phyloP scores from a whole-genome alignment of 768 basidiomycete species.

The Russula emetica region DNA sequence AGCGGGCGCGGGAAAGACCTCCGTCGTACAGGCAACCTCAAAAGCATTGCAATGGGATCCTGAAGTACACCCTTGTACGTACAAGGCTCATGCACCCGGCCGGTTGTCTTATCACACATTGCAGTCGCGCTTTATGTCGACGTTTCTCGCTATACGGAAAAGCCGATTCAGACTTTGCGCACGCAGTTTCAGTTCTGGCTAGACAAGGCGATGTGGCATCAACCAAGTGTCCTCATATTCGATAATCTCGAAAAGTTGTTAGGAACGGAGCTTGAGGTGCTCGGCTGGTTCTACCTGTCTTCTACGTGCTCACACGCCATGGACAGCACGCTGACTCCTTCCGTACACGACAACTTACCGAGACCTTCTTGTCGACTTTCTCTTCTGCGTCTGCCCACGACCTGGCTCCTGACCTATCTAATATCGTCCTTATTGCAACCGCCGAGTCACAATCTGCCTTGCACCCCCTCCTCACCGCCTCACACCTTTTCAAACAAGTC shows the following conservation, averaged over 20 bases:
- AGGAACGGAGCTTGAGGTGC: conserved; percentile 77
- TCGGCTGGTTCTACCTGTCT: conserved; percentile 28
- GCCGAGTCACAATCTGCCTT: conserved; percentile 62
- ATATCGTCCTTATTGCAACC: conserved; percentile 72
- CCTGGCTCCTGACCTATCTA: conserved; percentile 53
- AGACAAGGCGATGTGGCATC: conserved; percentile 69
- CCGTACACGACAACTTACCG: conserved; percentile 71
- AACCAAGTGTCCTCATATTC: conserved; percentile 76
- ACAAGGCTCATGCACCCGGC: background rate
- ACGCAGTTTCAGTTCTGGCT: conserved; percentile 70
- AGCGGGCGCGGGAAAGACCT: conserved; percentile 79
- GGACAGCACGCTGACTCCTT: conserved; percentile 80
- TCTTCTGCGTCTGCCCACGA: conserved; percentile 48
- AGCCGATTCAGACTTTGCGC: conserved; percentile 61
- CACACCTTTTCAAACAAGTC: conserved; percentile 79
- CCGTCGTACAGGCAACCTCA: conserved; percentile 60
- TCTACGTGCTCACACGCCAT: background rate
- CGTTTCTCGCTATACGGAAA: conserved; percentile 58
- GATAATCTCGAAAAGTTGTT: conserved; percentile 86
- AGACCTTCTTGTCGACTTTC: conserved; percentile 67
- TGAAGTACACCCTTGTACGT: conserved; percentile 62
- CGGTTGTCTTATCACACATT: conserved; percentile 13
- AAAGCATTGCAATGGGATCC: conserved; percentile 57
- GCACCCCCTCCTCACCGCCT: conserved; percentile 64
- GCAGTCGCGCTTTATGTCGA: conserved; percentile 79